Base-by-base conservation (phyloP, 805 yeast species). In the Sporopachydermia quercuum region DNA sequence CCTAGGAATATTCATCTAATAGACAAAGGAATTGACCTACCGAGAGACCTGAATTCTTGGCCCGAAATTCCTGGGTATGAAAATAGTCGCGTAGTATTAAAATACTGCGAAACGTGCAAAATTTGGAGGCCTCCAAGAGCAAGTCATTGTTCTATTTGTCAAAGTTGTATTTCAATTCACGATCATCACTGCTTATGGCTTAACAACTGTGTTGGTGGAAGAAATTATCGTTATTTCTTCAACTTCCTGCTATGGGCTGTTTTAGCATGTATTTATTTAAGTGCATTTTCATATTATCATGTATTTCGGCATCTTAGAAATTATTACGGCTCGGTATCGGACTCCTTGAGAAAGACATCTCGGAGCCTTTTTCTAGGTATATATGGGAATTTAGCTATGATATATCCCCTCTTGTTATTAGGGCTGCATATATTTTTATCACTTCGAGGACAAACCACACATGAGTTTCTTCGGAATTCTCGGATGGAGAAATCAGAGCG, bases 81-180 rank as follows among this genome's bases (percentile, higher is more conserved):
- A 1, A 39, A 43, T 1, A 41, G 50, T 15, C 62, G 68, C 1
- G 72, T 73, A 1, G 49, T 58, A 3, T 61, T 73, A 16, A 71
- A 71, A 47, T 78, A 77, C 52, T 78, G 87, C 48, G 37, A 68
- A 1, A 65, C 78, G 1, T 83, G 94, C 50, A 58, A 70, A 19
- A 65, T 75, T 35, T 82, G 93, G 89, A 57, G 89, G 46, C 78
- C 85, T 5, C 83, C 86, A 1, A 58, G 93, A 40, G 59, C 86
- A 1, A 71, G 78, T 41, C 94, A 83, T 55, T 83, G 94, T 50
- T 65, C 76, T 1, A 62, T 63, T 2, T 83, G 94, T 57, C 73
- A 72, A 45, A 62, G 63, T 4, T 84, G 94, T 50, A 62, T 81
- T 15, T 54, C 70, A 6, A 49, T 69, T 37, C 78, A 73, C 48